Evolutionary conservation across 805 yeast genomes (phyloP).

Genomic region (Candida bentonensis): DNA sequence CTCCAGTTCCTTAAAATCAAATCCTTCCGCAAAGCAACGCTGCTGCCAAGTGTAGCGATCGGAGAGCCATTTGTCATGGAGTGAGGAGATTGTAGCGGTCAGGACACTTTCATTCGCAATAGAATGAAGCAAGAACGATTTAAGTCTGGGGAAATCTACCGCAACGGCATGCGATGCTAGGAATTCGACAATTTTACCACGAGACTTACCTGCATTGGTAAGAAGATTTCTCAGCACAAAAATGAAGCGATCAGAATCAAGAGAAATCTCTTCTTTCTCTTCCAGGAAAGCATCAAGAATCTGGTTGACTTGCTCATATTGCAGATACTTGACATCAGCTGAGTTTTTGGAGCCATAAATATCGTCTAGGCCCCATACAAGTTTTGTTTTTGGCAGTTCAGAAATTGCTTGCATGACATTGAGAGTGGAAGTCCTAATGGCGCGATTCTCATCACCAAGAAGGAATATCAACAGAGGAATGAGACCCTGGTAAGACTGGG

Average conservation of each 20-base stretch:
- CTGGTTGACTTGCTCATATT: slow-evolving; percentile 48
- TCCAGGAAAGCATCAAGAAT: slow-evolving; percentile 28
- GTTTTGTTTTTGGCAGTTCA: not conserved
- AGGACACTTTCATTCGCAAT: slow-evolving; percentile 27
- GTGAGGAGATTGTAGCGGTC: slow-evolving; percentile 27
- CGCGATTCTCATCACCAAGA: slow-evolving; percentile 20
- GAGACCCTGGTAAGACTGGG: slow-evolving; percentile 22
- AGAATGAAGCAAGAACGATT: slow-evolving; percentile 34
- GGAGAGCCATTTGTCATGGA: slow-evolving; percentile 32
- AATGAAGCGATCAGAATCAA: slow-evolving; percentile 37
- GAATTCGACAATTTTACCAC: slow-evolving; percentile 14
- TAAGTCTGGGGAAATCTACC: slow-evolving; percentile 40
- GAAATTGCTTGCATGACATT: slow-evolving; percentile 2
- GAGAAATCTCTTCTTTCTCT: slow-evolving; percentile 27
- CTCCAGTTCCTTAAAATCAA: slow-evolving; percentile 44
- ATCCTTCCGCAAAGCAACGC: slow-evolving; percentile 33
- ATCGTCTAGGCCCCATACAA: slow-evolving; percentile 20
- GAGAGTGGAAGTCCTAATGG: slow-evolving; percentile 20
- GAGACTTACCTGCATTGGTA: slow-evolving; percentile 17
- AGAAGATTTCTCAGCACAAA: slow-evolving; percentile 22
- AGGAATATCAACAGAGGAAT: slow-evolving; percentile 20
- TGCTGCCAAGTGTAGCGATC: slow-evolving; percentile 33
- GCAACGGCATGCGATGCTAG: slow-evolving; percentile 16
- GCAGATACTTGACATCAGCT: slow-evolving; percentile 35
- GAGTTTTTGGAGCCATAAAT: slow-evolving; percentile 42